Percentiles rank a stretch among this genome's conserved stretches.
Conservation (phyloP, 2,329 filamentous ascomycete species). For the Fusarium heterosporum region DNA sequence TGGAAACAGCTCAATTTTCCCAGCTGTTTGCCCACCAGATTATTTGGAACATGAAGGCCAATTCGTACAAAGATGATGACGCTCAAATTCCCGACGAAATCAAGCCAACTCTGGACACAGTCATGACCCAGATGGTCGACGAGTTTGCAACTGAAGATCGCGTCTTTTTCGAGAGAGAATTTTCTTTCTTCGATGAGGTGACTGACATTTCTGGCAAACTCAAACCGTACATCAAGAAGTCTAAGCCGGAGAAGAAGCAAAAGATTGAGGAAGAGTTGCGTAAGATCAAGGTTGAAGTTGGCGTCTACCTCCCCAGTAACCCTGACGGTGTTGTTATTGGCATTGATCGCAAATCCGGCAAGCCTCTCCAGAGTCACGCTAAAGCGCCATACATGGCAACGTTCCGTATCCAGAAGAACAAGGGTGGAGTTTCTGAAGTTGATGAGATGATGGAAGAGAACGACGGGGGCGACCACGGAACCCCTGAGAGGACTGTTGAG, state of each 20-base stretch:
- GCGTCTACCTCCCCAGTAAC: slow-evolving; percentile 96
- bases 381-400: slow-evolving; percentile 99
- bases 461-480: slow-evolving; percentile 52
- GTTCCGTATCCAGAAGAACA: slow-evolving; percentile 92
- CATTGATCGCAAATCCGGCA: slow-evolving; percentile 97
- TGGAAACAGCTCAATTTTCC: slow-evolving; percentile 97
- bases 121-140: slow-evolving; percentile 84
- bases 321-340: slow-evolving; percentile 97
- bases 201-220: slow-evolving; percentile 96
- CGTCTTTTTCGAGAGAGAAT: slow-evolving; percentile 92
- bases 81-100: slow-evolving; percentile 88
- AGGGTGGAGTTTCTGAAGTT: slow-evolving; percentile 62
- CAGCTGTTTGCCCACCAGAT: slow-evolving; percentile 99
- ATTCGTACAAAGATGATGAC: slow-evolving; percentile 97
- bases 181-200: slow-evolving; percentile 97
- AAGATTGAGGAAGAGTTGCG: slow-evolving; percentile 99
- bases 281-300: slow-evolving; percentile 96
- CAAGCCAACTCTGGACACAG: slow-evolving; percentile 92
- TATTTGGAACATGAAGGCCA: slow-evolving; percentile 99
- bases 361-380: slow-evolving; percentile 95
- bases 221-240: slow-evolving; percentile 89
- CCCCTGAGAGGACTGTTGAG: slow-evolving; percentile 75
- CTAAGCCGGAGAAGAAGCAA: slow-evolving; percentile 97
- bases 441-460: slow-evolving; percentile 65
- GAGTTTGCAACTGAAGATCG: slow-evolving; percentile 85